A percentile compares a stretch with the other conserved stretches of the same genome.
These are phyloP conservation scores for Calocybe indica DNA, from an alignment of 768 basidiomycete species.

Conservation along the genomic window DNA sequence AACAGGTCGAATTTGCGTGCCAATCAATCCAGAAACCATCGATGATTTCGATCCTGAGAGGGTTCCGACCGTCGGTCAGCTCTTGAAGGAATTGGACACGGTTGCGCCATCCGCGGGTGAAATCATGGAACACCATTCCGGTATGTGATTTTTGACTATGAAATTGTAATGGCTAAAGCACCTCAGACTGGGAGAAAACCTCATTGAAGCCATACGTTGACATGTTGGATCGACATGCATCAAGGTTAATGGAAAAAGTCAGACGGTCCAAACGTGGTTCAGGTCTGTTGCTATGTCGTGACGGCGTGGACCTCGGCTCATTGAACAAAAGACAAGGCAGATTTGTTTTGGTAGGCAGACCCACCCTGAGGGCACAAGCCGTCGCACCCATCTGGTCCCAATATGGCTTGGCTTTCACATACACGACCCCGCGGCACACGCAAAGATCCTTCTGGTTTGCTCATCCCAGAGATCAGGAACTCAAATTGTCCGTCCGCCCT, in stretches of 20 bases:
- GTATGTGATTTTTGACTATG: conserved; percentile 18
- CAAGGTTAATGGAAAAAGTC: conserved; percentile 50
- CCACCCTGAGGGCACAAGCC: no score
- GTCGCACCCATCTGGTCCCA: no score
- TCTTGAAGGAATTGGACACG: conserved; percentile 75
- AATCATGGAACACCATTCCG: conserved; percentile 41
- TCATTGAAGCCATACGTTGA: conserved; percentile 87
- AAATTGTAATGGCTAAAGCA: neutral
- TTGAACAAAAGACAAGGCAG: no score
- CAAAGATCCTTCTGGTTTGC: no score
- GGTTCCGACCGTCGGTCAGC: conserved; percentile 83
- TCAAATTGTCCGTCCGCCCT: no score
- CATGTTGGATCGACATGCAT: conserved; percentile 74
- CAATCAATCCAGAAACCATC: conserved; percentile 71
- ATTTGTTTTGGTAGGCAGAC: no score
- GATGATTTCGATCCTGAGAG: conserved; percentile 77
- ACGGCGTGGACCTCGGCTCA: no score
- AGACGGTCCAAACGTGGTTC: conserved; percentile 41
- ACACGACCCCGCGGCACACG: no score
- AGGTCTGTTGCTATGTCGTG: conserved; percentile 17
- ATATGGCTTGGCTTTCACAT: no score
- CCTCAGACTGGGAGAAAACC: conserved; percentile 77
- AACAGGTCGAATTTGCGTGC: conserved; percentile 94
- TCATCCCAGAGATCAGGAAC: no score
- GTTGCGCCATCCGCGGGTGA: conserved; percentile 23